Conservation (phyloP, 2,329 filamentous ascomycete genomes). For the Sporothrix pseudoabietina region DNA sequence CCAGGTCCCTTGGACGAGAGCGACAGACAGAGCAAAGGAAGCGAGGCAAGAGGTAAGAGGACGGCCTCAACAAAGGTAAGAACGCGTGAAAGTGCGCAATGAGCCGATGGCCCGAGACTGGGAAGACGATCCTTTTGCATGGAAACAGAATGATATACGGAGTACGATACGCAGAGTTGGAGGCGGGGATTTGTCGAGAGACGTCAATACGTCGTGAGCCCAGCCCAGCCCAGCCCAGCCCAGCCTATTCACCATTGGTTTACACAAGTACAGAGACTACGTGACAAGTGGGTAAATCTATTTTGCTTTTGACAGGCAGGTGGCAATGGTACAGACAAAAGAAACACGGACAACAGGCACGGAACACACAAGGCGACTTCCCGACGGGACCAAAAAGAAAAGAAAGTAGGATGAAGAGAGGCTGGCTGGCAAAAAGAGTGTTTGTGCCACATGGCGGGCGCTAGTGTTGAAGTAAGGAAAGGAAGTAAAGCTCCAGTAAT, state of each 20-base stretch:
- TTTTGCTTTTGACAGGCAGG: not conserved
- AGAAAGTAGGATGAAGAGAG: not conserved
- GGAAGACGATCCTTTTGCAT: not conserved
- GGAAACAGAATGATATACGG: not conserved
- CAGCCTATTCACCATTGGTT: not conserved
- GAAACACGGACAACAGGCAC: not conserved
- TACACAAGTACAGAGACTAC: not conserved
- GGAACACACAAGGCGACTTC: not conserved
- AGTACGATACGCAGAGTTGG: not conserved
- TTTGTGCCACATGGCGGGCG: constrained; percentile 13
- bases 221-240: not conserved
- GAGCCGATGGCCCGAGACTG: not conserved
- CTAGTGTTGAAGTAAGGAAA: not conserved
- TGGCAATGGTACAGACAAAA: not conserved
- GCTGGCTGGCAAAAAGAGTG: not conserved
- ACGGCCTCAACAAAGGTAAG: not conserved
- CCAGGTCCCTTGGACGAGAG: not conserved
- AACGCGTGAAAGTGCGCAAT: not conserved
- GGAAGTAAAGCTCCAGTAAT: not conserved
- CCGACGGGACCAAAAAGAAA: not conserved
- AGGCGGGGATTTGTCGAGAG: not conserved
- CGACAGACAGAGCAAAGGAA: too few species aligned
- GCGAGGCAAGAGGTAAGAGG: not conserved
- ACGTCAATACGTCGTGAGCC: not conserved
- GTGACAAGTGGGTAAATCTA: not conserved